Percentiles rank a stretch among this genome's conserved stretches.
phyloP scores from a whole-genome alignment of 306 rosid species.

The apple (Malus domestica) region ASM211411v1 NC_041805.1:11953001-11953500 shows the following conservation, averaged over 20 bases:
- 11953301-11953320: conserved; percentile 82
- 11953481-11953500: conserved; percentile 74
- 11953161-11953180: conserved; percentile 87
- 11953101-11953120: conserved; percentile 79
- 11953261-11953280: conserved; percentile 29
- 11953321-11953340: conserved; percentile 44
- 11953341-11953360: conserved; percentile 77
- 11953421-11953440: conserved; percentile 71
- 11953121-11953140: conserved; percentile 83
- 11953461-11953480: conserved; percentile 64
- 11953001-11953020: background rate
- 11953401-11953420: conserved; percentile 83
- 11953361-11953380: conserved; percentile 80
- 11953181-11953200: conserved; percentile 88
- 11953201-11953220: conserved; percentile 86
- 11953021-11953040: conserved; percentile 48
- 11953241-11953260: conserved; percentile 41
- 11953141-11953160: conserved; percentile 87
- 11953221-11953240: conserved; percentile 69
- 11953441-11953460: conserved; percentile 47
- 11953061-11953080: conserved; percentile 84
- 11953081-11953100: conserved; percentile 88
- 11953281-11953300: conserved; percentile 56
- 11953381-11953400: conserved; percentile 58
- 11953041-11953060: conserved; percentile 84